Evolutionary conservation across 805 yeast species (phyloP).

Genomic region (Spathaspora gorwiae): DNA sequence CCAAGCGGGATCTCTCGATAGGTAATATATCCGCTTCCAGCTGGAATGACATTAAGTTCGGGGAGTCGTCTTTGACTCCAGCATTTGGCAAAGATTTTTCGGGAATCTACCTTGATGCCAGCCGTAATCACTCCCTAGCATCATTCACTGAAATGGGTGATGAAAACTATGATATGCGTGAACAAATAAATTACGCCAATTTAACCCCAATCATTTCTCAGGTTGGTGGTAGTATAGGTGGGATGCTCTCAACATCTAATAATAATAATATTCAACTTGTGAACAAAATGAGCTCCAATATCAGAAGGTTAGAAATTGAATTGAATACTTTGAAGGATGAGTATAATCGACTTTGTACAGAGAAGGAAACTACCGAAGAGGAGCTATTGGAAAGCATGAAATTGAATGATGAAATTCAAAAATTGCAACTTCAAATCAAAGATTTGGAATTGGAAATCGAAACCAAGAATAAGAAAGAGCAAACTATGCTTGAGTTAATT

Average conservation of each 20-base stretch:
- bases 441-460: constrained; percentile 27
- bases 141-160: constrained; percentile 13
- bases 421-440: constrained; percentile 24
- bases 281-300: constrained; percentile 69
- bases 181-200: not conserved
- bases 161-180: constrained; percentile 1
- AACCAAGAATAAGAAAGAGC: constrained; percentile 35
- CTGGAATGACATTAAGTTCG: constrained; percentile 32
- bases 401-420: constrained; percentile 22
- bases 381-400: constrained; percentile 51
- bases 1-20: not conserved
- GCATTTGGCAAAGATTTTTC: constrained; percentile 9
- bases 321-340: constrained; percentile 62
- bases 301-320: constrained; percentile 79
- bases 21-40: constrained; percentile 2
- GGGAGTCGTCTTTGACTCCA: constrained; percentile 49
- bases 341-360: constrained; percentile 45
- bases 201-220: not conserved
- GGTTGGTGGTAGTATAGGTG: not conserved
- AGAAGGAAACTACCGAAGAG: constrained; percentile 62
- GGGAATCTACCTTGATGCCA: constrained; percentile 7
- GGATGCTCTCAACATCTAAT: not conserved
- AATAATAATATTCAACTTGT: constrained; percentile 50
- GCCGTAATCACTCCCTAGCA: constrained; percentile 11
- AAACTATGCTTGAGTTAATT: constrained; percentile 60